Percentiles rank a stretch among this genome's conserved stretches.
These are phyloP conservation scores for Kodamaea laetipori DNA, from an alignment of 805 yeast species.

Conservation along the genomic window DNA sequence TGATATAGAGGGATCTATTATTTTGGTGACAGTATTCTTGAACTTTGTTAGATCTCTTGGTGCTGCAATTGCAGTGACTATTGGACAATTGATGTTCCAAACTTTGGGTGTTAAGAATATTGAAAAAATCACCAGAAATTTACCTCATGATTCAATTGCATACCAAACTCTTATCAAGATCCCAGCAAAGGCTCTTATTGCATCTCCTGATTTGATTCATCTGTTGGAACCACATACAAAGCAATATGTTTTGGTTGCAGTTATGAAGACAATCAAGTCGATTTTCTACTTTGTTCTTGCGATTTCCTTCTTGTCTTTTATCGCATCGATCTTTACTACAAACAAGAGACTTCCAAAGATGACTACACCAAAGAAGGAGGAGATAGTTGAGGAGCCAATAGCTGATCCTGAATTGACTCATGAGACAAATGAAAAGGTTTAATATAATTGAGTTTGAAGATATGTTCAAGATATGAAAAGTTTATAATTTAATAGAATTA, in stretches of 20 bases:
- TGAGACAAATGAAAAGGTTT: conserved; percentile 1
- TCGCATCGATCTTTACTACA: conserved; percentile 40
- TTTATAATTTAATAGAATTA: too few relatives aligned
- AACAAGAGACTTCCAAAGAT: conserved; percentile 44
- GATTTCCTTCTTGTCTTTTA: conserved; percentile 31
- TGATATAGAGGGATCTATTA: conserved; percentile 37
- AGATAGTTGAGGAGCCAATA: not conserved
- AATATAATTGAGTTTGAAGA: too few relatives aligned
- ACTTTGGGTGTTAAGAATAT: conserved; percentile 23
- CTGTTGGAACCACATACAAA: conserved; percentile 25
- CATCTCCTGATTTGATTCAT: conserved; percentile 32
- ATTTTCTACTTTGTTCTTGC: conserved; percentile 42
- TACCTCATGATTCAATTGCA: conserved; percentile 16
- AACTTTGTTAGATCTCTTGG: conserved; percentile 36
- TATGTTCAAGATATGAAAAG: too few relatives aligned
- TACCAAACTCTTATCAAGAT: conserved; percentile 18
- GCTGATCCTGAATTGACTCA: conserved; percentile 1
- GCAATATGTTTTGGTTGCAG: conserved; percentile 30
- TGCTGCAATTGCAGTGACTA: conserved; percentile 33
- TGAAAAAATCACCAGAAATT: conserved; percentile 14
- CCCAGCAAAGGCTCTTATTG: conserved; percentile 20
- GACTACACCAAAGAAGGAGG: conserved; percentile 1
- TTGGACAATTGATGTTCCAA: conserved; percentile 35
- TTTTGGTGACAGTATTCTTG: conserved; percentile 35
- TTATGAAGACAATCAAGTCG: conserved; percentile 34